Evolutionary conservation across 2,329 filamentous ascomycete genomes (phyloP), one percentile per base, ranked within the genome.

Genomic region (Mycosphaerella arachidis): DNA sequence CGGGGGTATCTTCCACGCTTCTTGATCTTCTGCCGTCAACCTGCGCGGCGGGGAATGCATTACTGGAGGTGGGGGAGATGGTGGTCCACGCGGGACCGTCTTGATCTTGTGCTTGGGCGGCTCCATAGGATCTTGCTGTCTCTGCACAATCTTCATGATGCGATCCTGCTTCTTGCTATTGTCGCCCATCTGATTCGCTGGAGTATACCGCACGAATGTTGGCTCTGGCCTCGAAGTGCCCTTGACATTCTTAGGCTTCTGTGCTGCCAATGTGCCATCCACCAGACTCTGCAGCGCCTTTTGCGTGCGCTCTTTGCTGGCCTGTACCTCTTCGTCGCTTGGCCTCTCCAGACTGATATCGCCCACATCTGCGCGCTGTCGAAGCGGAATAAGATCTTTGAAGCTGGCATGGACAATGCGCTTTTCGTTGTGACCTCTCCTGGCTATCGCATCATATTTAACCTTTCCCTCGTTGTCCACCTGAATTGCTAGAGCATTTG

Each of bases 71-170:
- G 94, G 94, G 3, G 94, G 94, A 54, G 89, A 94, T 0, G 93
- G 92, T 9, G 94, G 92, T 37, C 93, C 92, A 68, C 91, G 85
- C 9, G 93, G 93, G 59, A 99, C 96, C 78, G 97, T 96, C 82
- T 97, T 97, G 79, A 97, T 91, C 77, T 97, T 97, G 79, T 97
- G 97, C 72, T 97, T 97, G 1, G 94, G 93, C 1, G 94, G 94
- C 72, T 97, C 93, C 88, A 97, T 90, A 0, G 94, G 94, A 76
- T 99, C 94, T 67, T 88, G 84, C 74, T 97, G 93, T 58, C 91
- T 84, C 75, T 97, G 91, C 40, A 97, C 91, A 76, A 99, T 97
- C 81, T 97, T 97, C 85, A 99, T 95, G 66, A 99, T 96, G 13
- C 94, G 87, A 70, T 97, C 92, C 70, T 92, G 91, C 78, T 96